Conservation (phyloP, 2,329 filamentous ascomycete species). For the Talaromyces sp. region DNA sequence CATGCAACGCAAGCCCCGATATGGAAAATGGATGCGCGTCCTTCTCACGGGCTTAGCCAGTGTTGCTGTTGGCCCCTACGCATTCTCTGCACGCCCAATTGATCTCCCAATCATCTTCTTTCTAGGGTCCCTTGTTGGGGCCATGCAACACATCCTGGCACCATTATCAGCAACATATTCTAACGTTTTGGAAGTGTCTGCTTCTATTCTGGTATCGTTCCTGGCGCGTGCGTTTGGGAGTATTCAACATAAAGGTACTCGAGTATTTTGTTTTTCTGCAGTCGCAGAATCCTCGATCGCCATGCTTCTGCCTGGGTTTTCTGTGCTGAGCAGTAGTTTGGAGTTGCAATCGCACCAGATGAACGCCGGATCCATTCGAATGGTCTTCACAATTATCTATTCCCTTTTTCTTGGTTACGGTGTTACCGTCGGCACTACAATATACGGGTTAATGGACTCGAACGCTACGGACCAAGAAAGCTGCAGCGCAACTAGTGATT, state of each 20-base stretch:
- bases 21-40: conserved; percentile 56
- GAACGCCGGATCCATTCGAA: conserved; percentile 61
- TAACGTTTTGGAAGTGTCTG: conserved; percentile 44
- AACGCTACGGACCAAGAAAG: conserved; percentile 53
- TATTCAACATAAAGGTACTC: conserved; percentile 46
- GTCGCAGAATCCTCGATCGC: conserved; percentile 58
- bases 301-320: conserved; percentile 68
- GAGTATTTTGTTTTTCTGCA: conserved; percentile 66
- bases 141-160: conserved; percentile 72
- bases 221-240: conserved; percentile 68
- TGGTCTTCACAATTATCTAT: conserved; percentile 63
- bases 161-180: conserved; percentile 69
- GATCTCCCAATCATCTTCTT: conserved; percentile 56
- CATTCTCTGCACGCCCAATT: conserved; percentile 73
- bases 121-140: conserved; percentile 71
- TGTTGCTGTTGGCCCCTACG: conserved; percentile 74
- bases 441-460: conserved; percentile 62
- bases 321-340: conserved; percentile 60
- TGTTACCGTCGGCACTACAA: conserved; percentile 65
- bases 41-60: conserved; percentile 73
- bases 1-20: conserved; percentile 59
- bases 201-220: conserved; percentile 67
- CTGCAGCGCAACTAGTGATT: conserved; percentile 47
- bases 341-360: conserved; percentile 70
- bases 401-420: conserved; percentile 71